Conservation (phyloP, 2,329 filamentous ascomycete species). For the Podosphaera leucotricha region DNA sequence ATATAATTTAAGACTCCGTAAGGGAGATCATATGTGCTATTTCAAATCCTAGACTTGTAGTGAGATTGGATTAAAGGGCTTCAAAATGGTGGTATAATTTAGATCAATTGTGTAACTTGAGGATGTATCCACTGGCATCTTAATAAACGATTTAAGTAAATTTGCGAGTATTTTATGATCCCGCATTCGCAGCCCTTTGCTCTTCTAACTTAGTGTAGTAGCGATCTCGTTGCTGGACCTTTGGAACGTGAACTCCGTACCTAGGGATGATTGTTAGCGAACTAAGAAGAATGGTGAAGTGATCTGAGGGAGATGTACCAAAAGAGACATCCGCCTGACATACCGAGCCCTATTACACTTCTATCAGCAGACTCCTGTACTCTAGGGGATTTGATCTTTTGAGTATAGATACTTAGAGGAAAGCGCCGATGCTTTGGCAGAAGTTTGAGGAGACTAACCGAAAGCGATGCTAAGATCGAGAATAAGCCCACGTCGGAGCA, state of each 20-base stretch:
- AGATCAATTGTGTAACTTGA: no score
- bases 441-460: slow-evolving; percentile 19
- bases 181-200: slow-evolving; percentile 15
- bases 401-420: no score
- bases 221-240: slow-evolving; percentile 18
- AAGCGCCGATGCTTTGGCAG: not conserved
- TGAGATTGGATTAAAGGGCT: no score
- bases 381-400: not conserved
- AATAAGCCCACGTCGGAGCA: slow-evolving; percentile 33
- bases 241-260: slow-evolving; percentile 21
- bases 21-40: no score
- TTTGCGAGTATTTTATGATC: not conserved
- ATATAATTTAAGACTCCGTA: no score
- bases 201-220: slow-evolving; percentile 21
- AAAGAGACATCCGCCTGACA: slow-evolving; percentile 27
- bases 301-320: slow-evolving; percentile 21
- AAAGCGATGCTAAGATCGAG: slow-evolving; percentile 32
- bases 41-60: no score
- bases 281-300: not conserved
- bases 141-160: not conserved
- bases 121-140: not conserved
- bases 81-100: no score
- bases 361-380: not conserved
- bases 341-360: slow-evolving; percentile 26
- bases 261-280: slow-evolving; percentile 6